phyloP scores from a whole-genome alignment of 2,329 filamentous ascomycete species.

The Magnaporthiopsis rhizophila region DNA sequence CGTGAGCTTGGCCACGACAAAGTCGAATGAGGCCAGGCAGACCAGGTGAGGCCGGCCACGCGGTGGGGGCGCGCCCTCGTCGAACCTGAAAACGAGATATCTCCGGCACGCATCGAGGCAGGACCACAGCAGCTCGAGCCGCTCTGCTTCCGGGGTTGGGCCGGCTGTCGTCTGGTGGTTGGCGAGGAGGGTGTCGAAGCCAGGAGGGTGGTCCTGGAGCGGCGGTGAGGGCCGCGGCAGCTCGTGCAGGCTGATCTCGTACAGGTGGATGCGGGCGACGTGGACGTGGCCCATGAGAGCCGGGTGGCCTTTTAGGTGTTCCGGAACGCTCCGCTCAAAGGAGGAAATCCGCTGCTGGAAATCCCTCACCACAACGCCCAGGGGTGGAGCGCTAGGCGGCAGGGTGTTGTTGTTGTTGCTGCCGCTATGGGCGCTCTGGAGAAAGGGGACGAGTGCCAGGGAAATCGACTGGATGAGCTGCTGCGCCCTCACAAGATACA shows the following conservation, averaged over 20 bases:
- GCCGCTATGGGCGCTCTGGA: slow-evolving; percentile 17
- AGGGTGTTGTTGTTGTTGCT: slow-evolving; percentile 18
- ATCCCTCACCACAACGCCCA: slow-evolving; percentile 32
- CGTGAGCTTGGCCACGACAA: slow-evolving; percentile 19
- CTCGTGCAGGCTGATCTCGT: slow-evolving; percentile 37
- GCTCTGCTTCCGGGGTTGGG: slow-evolving; percentile 17
- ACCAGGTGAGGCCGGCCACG: slow-evolving; percentile 28
- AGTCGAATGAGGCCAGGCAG: slow-evolving; percentile 37
- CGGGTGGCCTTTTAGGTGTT: background rate
- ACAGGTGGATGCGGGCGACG: slow-evolving; percentile 38
- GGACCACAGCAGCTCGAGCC: slow-evolving; percentile 36
- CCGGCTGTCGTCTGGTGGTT: slow-evolving; percentile 13
- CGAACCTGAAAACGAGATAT: slow-evolving; percentile 28
- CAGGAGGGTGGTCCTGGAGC: slow-evolving; percentile 17
- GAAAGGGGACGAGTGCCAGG: slow-evolving; percentile 24
- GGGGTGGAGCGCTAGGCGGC: slow-evolving; percentile 25
- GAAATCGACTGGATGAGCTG: slow-evolving; percentile 40
- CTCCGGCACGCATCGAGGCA: slow-evolving; percentile 32
- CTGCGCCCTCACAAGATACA: slow-evolving; percentile 38
- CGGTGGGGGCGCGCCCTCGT: slow-evolving; percentile 13
- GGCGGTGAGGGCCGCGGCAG: background rate
- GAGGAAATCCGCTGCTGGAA: slow-evolving; percentile 36
- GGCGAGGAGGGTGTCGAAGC: slow-evolving; percentile 22
- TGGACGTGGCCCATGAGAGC: slow-evolving; percentile 32
- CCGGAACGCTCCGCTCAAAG: slow-evolving; percentile 10